Evolutionary conservation across 202 grass and related monocot species (phyloP).

Genomic region (Dendrocalamus latiflorus): DNA sequence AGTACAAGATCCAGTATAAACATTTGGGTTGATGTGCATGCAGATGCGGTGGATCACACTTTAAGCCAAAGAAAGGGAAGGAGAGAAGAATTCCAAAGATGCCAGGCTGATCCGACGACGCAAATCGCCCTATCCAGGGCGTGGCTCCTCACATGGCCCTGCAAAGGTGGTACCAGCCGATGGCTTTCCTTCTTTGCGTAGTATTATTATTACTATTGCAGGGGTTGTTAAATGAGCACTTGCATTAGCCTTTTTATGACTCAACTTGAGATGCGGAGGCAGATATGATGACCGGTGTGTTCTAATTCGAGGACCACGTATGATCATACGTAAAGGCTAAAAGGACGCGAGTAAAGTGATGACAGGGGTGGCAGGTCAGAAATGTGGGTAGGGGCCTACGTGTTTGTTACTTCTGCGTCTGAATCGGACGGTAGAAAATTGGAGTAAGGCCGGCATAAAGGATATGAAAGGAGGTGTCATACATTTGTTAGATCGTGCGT

Average conservation of each 20-base stretch:
- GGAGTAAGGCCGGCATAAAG: neutral
- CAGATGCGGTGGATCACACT: neutral
- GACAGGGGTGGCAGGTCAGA: neutral
- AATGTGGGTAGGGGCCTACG: neutral
- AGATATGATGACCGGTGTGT: neutral
- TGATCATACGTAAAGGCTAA: neutral
- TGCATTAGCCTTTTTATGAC: neutral
- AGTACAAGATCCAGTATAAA: neutral
- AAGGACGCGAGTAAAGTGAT: neutral
- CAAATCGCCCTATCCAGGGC: neutral
- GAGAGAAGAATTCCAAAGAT: neutral
- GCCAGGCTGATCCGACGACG: neutral
- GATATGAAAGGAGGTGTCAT: neutral
- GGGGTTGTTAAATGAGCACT: neutral
- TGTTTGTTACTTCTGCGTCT: neutral
- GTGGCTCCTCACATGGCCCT: constrained; percentile 30
- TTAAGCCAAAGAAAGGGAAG: neutral
- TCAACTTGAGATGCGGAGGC: constrained; percentile 6
- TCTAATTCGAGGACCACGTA: neutral
- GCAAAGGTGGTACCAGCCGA: neutral
- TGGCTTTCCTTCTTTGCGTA: neutral
- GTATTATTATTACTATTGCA: no score
- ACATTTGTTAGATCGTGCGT: neutral
- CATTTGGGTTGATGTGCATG: no score
- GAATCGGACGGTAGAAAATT: neutral